phyloP scores from a whole-genome alignment of 768 basidiomycete species.

The Coprinopsis strossmayeri region DNA sequence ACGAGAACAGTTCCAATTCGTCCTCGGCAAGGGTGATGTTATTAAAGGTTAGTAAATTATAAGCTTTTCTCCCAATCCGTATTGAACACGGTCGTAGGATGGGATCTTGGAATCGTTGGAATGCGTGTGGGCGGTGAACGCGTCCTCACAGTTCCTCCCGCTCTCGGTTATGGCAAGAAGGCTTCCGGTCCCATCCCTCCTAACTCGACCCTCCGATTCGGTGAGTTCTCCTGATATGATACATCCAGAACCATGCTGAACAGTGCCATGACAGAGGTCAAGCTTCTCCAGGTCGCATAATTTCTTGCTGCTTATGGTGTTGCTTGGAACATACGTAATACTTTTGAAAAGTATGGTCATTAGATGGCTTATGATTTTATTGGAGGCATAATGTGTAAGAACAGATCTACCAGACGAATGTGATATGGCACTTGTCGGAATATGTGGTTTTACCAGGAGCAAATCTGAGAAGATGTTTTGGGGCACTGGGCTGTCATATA shows the following conservation, averaged over 20 bases:
- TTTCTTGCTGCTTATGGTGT: too few species aligned
- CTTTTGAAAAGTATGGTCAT: too few species aligned
- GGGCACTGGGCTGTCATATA: too few species aligned
- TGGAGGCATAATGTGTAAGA: too few species aligned
- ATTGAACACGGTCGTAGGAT: conserved; percentile 41
- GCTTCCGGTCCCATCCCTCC: conserved; percentile 56
- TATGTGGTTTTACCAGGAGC: too few species aligned
- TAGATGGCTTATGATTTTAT: too few species aligned
- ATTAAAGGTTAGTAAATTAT: conserved; percentile 61
- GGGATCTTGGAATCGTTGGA: conserved; percentile 89
- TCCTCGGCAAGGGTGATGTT: conserved; percentile 81
- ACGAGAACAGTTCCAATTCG: conserved; percentile 58
- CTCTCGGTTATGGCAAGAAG: conserved; percentile 68
- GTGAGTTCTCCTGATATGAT: conserved; percentile 33
- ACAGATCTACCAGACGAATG: too few species aligned
- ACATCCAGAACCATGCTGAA: not conserved
- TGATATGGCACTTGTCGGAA: too few species aligned
- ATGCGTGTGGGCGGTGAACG: conserved; percentile 93
- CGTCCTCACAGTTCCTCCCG: conserved; percentile 64
- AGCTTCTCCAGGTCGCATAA: conserved; percentile 64
- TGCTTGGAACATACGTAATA: too few species aligned
- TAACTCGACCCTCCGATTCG: conserved; percentile 79
- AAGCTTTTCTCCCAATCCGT: not conserved
- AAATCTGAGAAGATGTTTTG: too few species aligned
- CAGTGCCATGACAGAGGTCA: conserved; percentile 47